Conservation (phyloP, 2,329 filamentous ascomycete species). For the Biscogniauxia mediterranea region DNA sequence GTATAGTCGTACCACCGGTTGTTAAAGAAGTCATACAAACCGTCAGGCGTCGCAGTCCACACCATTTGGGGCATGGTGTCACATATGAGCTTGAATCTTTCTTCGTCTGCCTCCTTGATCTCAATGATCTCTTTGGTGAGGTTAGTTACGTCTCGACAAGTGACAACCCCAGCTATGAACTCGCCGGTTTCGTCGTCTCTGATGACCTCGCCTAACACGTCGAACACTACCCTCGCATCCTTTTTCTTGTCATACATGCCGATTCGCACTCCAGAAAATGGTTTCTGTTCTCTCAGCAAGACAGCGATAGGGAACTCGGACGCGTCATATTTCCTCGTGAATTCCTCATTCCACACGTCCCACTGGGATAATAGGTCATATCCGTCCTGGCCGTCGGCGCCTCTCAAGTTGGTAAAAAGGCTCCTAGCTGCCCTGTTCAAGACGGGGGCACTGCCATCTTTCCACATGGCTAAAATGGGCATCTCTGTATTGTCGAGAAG, state of each 20-base stretch:
- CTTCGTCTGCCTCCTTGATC: conserved; percentile 69
- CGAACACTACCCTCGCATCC: conserved; percentile 57
- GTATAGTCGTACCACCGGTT: conserved; percentile 80
- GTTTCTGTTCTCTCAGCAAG: conserved; percentile 59
- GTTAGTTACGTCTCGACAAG: conserved; percentile 69
- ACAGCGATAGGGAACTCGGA: conserved; percentile 67
- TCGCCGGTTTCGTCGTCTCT: conserved; percentile 66
- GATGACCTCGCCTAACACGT: conserved; percentile 66
- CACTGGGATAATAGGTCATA: conserved; percentile 60
- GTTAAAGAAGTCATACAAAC: conserved; percentile 71
- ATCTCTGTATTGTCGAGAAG: conserved; percentile 72
- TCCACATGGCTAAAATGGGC: conserved; percentile 78
- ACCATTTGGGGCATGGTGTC: conserved; percentile 71
- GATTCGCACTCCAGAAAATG: conserved; percentile 58
- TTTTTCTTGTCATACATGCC: conserved; percentile 59
- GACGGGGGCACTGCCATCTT: conserved; percentile 70
- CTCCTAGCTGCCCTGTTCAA: conserved; percentile 65
- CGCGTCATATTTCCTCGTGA: conserved; percentile 53
- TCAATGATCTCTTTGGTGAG: conserved; percentile 67
- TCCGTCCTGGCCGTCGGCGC: conserved; percentile 43
- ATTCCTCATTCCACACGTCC: conserved; percentile 64
- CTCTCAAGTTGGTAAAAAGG: conserved; percentile 46
- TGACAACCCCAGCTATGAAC: conserved; percentile 70
- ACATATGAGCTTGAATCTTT: conserved; percentile 72
- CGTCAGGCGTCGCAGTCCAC: conserved; percentile 70